phyloP scores from a whole-genome alignment of 345 rosid species.

The Sapria himalayana region DNA sequence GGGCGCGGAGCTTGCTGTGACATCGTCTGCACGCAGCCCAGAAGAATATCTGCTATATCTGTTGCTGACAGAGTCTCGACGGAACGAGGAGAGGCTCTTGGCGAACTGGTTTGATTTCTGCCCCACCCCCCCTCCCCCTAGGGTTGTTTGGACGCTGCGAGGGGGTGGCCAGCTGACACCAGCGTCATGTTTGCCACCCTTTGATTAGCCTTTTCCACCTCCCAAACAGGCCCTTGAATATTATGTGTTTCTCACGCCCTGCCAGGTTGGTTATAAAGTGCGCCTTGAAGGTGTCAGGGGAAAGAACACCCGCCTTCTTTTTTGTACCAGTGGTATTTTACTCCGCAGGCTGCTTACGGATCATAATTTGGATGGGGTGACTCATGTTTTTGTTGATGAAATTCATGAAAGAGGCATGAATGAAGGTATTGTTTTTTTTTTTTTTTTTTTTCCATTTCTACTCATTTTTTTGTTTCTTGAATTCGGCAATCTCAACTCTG shows the following conservation, averaged over 20 bases:
- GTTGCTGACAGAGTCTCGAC: slow-evolving; percentile 89
- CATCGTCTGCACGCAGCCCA: slow-evolving; percentile 94
- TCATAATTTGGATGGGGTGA: slow-evolving; percentile 68
- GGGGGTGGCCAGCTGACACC: too few species aligned
- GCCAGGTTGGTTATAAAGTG: slow-evolving; percentile 99
- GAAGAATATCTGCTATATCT: slow-evolving; percentile 95
- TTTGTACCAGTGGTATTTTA: slow-evolving; percentile 94
- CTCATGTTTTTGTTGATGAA: slow-evolving; percentile 97
- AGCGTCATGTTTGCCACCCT: too few species aligned
- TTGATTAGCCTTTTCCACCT: too few species aligned
- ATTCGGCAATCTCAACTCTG: too few species aligned
- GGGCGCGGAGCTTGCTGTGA: slow-evolving; percentile 98
- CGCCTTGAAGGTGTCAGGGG: slow-evolving; percentile 95
- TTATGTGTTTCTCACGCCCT: slow-evolving; percentile 34
- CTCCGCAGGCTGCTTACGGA: slow-evolving; percentile 78
- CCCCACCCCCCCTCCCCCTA: too few species aligned
- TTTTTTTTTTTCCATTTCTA: too few species aligned
- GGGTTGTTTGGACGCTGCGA: too few species aligned
- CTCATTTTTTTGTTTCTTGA: too few species aligned
- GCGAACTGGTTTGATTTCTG: slow-evolving; percentile 55
- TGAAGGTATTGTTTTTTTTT: slow-evolving; percentile 94
- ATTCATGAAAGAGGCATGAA: slow-evolving; percentile 99
- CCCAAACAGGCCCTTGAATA: slow-evolving; percentile 97
- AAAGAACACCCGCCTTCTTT: slow-evolving; percentile 74
- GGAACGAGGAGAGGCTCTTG: slow-evolving; percentile 97